phyloP scores from a whole-genome alignment of 2,329 filamentous ascomycete genomes.

The Polychaeton citri region DNA sequence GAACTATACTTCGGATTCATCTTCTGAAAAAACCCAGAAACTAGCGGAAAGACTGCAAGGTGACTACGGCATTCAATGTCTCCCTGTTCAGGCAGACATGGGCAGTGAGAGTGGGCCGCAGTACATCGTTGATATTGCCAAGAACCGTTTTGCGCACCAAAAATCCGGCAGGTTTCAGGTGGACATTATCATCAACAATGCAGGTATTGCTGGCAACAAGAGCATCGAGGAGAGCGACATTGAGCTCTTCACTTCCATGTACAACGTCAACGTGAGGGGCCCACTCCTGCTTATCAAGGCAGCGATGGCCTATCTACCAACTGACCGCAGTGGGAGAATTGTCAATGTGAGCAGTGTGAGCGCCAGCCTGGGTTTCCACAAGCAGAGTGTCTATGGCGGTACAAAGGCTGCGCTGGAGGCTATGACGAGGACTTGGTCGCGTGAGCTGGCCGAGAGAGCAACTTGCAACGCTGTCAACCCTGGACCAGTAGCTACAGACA shows the following conservation, averaged over 20 bases:
- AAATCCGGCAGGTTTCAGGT: conserved; percentile 49
- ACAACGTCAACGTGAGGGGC: conserved; percentile 69
- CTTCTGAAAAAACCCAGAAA: conserved; percentile 35
- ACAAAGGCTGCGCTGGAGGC: conserved; percentile 55
- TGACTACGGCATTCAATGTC: conserved; percentile 45
- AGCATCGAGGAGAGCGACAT: conserved; percentile 47
- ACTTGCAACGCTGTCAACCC: conserved; percentile 56
- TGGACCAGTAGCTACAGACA: conserved; percentile 53
- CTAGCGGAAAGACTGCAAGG: conserved; percentile 44
- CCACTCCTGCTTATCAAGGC: conserved; percentile 68
- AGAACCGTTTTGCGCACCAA: conserved; percentile 44
- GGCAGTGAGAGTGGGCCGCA: conserved; percentile 46
- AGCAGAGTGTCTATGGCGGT: conserved; percentile 50
- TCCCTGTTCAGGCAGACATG: conserved; percentile 60
- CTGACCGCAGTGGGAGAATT: conserved; percentile 52
- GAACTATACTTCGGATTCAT: conserved; percentile 57
- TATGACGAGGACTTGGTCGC: conserved; percentile 56
- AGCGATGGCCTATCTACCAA: conserved; percentile 53
- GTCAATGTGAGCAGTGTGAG: conserved; percentile 50
- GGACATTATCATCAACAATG: conserved; percentile 82
- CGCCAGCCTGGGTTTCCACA: conserved; percentile 42
- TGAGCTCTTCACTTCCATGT: conserved; percentile 57
- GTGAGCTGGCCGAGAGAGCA: conserved; percentile 46
- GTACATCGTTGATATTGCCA: conserved; percentile 44
- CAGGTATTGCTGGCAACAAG: conserved; percentile 55